These are phyloP conservation scores for Exsudoporus frostii DNA, from an alignment of 768 basidiomycete genomes.

Conservation along the genomic window DNA sequence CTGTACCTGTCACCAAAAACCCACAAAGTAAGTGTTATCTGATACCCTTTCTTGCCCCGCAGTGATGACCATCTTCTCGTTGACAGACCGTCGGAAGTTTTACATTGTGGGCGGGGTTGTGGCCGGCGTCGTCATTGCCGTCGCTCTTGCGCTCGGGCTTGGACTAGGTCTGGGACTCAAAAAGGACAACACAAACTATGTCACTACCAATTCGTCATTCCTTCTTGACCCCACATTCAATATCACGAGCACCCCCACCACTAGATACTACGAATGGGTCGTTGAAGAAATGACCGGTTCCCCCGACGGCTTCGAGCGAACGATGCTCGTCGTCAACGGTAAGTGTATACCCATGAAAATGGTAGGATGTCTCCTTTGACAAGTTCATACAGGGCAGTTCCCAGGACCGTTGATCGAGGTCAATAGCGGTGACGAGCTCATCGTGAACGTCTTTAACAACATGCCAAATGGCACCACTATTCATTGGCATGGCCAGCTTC, in stretches of 20 bases:
- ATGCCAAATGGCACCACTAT: slow-evolving; percentile 32
- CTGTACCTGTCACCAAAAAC: neutral
- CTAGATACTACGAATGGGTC: slow-evolving; percentile 44
- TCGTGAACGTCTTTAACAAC: slow-evolving; percentile 35
- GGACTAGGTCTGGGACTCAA: slow-evolving; percentile 28
- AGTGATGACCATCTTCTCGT: neutral
- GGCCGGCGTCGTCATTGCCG: slow-evolving; percentile 7
- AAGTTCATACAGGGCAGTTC: slow-evolving; percentile 27
- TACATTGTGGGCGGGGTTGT: slow-evolving; percentile 16
- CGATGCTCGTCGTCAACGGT: slow-evolving; percentile 50
- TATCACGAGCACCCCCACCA: slow-evolving; percentile 31
- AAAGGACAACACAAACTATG: slow-evolving; percentile 13
- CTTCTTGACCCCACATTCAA: slow-evolving; percentile 29
- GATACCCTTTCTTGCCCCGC: neutral
- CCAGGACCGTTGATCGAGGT: slow-evolving; percentile 35
- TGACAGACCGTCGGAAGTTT: slow-evolving; percentile 20
- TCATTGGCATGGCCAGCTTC: slow-evolving; percentile 38
- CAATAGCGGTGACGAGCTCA: slow-evolving; percentile 33
- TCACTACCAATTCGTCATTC: slow-evolving; percentile 28
- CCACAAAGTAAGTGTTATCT: slow-evolving; percentile 8
- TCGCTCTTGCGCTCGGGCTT: slow-evolving; percentile 28
- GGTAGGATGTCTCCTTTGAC: neutral
- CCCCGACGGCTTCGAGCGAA: slow-evolving; percentile 40
- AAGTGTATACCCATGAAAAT: neutral
- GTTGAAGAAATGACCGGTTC: slow-evolving; percentile 37